Base-by-base conservation (phyloP, 495 filamentous ascomycete genomes). In the Penicillium maclennaniae region DNA sequence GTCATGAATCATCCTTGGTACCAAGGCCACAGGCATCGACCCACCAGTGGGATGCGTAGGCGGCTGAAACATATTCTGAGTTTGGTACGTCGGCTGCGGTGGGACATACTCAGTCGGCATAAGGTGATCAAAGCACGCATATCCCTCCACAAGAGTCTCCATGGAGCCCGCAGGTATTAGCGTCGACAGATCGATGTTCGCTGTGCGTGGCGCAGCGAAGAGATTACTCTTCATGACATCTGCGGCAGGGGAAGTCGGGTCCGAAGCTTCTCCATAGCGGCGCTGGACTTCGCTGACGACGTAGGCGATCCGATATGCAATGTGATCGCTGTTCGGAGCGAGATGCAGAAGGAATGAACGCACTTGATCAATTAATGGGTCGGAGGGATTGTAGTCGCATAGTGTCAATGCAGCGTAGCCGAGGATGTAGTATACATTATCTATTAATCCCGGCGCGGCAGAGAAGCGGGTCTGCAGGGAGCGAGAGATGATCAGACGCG, bases 321-420 rank as follows among this genome's bases (percentile, higher is more conserved):
- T 61, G 43, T 74, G 69, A 25, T 74, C 63, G 31, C 69, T 68
- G 41, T 64, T 66, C 7, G 71, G 71, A 1, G 69, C 54, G 20
- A 74, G 66, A 31, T 70, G 66, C 15, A 74, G 66, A 21, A 74
- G 61, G 45, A 69, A 71, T 12, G 61, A 62, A 42, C 70, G 71
- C 7, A 69, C 65, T 55, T 72, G 67, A 28, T 61, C 68, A 48
- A 74, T 72, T 2, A 71, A 58, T 6, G 69, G 69, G 40, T 72
- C 69, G 15, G 67, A 50, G 27, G 68, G 49, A 45, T 58, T 70
- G 52, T 69, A 74, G 49, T 74, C 69, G 56, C 71, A 74, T 12
- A 74, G 63, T 7, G 70, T 72, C 4, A 74, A 56, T 21, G 71
- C 68, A n/a, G 71, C 71, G 42, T 74, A 74, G 45, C 66, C 63